Percentiles rank a stretch among this genome's conserved stretches.
Conservation (phyloP, 805 yeast genomes). For the Candida vartiovaarae region DNA sequence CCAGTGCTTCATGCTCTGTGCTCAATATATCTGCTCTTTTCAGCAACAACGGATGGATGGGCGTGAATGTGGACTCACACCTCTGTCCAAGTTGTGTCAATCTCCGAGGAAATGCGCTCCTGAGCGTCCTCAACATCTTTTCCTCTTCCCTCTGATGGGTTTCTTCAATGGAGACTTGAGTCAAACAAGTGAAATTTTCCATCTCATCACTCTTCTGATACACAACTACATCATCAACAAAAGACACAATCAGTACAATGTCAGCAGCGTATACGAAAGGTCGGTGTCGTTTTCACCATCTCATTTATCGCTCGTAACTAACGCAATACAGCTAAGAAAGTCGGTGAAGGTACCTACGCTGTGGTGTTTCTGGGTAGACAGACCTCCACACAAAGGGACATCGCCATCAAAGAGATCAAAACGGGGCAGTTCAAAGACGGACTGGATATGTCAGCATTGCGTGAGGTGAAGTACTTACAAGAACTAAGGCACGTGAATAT, state of each 20-base stretch:
- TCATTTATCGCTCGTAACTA: background rate
- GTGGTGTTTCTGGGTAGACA: constrained; percentile 85
- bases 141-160: background rate
- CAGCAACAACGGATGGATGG: constrained; percentile 45
- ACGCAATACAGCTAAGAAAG: constrained; percentile 54
- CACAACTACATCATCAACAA: background rate
- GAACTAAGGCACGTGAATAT: constrained; percentile 75
- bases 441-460: constrained; percentile 92
- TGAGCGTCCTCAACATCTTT: background rate
- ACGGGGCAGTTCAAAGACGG: constrained; percentile 95
- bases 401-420: constrained; percentile 94
- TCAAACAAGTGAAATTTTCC: background rate
- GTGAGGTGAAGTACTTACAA: constrained; percentile 85
- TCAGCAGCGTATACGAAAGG: constrained; percentile 3
- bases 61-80: constrained; percentile 15
- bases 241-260: background rate
- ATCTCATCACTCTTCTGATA: too few species aligned
- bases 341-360: constrained; percentile 99
- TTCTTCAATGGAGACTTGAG: background rate
- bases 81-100: background rate
- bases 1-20: constrained; percentile 35
- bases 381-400: constrained; percentile 42
- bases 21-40: constrained; percentile 38
- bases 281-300: background rate
- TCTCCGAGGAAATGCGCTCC: background rate